Evolutionary conservation across 192 early-diverging fungal genomes (phyloP).

Genomic region (Rhizoclosmatium globosum): DNA sequence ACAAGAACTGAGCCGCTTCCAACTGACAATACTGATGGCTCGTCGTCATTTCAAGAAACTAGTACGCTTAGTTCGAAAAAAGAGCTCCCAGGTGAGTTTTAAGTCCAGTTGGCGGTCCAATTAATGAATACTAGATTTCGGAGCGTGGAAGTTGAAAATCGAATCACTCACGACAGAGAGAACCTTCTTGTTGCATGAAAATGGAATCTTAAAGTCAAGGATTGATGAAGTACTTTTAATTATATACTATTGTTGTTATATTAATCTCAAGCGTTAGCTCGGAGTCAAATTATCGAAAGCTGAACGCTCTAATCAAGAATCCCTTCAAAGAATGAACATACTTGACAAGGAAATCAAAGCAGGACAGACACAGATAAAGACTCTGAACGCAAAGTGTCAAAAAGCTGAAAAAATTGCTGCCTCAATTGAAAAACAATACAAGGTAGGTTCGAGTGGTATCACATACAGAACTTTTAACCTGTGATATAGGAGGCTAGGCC

Average conservation of each 20-base stretch:
- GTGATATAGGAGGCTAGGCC: constrained; percentile 49
- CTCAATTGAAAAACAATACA: constrained; percentile 56
- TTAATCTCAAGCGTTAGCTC: constrained; percentile 14
- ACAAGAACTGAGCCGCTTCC: constrained; percentile 11
- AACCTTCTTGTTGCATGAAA: constrained; percentile 53
- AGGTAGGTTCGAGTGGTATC: constrained; percentile 20
- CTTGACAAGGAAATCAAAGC: constrained; percentile 27
- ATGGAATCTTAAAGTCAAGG: constrained; percentile 36
- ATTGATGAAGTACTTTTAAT: constrained; percentile 38
- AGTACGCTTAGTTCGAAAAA: background rate
- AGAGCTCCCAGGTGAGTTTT: constrained; percentile 30
- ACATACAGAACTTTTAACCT: background rate
- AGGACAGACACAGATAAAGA: constrained; percentile 33
- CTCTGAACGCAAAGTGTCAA: constrained; percentile 12
- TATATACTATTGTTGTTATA: background rate
- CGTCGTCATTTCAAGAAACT: background rate
- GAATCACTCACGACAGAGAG: constrained; percentile 56
- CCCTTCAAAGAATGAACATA: constrained; percentile 6
- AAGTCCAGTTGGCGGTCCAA: background rate
- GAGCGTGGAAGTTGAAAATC: constrained; percentile 58
- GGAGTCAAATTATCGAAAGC: constrained; percentile 28
- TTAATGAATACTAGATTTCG: constrained; percentile 39
- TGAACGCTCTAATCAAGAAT: constrained; percentile 21
- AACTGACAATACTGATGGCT: constrained; percentile 19
- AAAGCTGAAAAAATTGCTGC: constrained; percentile 53